phyloP scores from a whole-genome alignment of 495 filamentous ascomycete genomes.

The Penicillium dipodomyicola region DNA sequence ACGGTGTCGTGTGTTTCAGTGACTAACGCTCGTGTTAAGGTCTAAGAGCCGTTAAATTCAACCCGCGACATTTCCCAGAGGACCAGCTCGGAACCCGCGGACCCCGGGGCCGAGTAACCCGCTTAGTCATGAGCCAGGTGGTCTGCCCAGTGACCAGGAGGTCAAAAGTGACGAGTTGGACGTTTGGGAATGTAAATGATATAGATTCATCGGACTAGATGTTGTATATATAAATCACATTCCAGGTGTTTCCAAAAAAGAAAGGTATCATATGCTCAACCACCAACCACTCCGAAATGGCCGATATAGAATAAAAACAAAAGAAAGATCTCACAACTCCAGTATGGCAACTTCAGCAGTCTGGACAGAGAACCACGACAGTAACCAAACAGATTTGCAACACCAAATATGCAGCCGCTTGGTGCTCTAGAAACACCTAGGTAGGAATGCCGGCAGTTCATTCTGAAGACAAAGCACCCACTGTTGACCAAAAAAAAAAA shows the following conservation, averaged over 20 bases:
- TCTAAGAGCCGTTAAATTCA: background rate
- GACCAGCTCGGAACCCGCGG: too few relatives aligned
- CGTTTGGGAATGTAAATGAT: background rate
- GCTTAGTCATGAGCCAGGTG: constrained; percentile 4
- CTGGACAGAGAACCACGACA: background rate
- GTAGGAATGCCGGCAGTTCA: constrained; percentile 14
- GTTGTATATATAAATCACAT: constrained; percentile 10
- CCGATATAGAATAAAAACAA: constrained; percentile 3
- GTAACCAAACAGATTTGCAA: constrained; percentile 17
- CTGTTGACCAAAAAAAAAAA: constrained; percentile 14
- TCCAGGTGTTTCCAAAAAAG: constrained; percentile 1
- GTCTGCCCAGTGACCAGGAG: too few relatives aligned
- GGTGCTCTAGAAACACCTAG: constrained; percentile 17
- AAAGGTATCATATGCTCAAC: constrained; percentile 13
- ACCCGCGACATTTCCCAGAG: background rate
- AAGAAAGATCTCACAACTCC: background rate
- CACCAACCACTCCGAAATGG: constrained; percentile 9
- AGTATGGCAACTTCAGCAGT: constrained; percentile 4
- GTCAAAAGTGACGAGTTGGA: background rate
- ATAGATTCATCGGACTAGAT: constrained; percentile 5
- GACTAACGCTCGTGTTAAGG: background rate
- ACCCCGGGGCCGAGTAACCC: background rate
- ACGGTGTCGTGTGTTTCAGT: background rate
- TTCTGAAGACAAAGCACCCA: constrained; percentile 12
- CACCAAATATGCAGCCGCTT: constrained; percentile 25